These are phyloP conservation scores for Plasmodiophora brassicae DNA, from an alignment of 208 protist species.

Conservation along the genomic window DNA sequence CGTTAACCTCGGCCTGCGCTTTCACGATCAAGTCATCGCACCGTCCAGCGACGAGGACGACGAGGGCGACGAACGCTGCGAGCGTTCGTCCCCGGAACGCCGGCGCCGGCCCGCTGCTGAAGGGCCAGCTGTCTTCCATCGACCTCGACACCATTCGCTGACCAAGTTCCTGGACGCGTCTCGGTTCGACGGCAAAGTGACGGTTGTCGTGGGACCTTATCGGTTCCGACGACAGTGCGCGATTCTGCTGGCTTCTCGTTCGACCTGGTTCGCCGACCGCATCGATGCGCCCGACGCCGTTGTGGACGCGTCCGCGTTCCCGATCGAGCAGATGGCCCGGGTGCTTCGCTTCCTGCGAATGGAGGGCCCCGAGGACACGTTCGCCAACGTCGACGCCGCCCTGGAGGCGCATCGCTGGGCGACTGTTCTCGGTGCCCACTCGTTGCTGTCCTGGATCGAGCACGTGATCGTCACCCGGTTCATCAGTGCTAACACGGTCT, in stretches of 20 bases:
- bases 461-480: constrained; percentile 7
- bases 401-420: not conserved
- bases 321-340: not conserved
- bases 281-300: not conserved
- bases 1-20: not conserved
- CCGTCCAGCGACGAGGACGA: too few relatives aligned
- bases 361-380: not conserved
- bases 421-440: not conserved
- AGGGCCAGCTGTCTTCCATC: too few relatives aligned
- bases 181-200: constrained; percentile 22
- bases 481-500: not conserved
- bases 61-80: too few relatives aligned
- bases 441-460: constrained; percentile 1
- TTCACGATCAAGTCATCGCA: not conserved
- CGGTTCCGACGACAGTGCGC: not conserved
- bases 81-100: too few relatives aligned
- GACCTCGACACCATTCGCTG: too few relatives aligned
- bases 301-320: not conserved
- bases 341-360: not conserved
- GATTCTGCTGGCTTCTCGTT: not conserved
- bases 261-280: constrained; percentile 18
- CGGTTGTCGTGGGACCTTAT: not conserved
- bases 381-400: too few relatives aligned
- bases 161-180: not conserved
- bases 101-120: too few relatives aligned